Base-by-base conservation (phyloP, 495 filamentous ascomycete species). In the Penicillium odoratum region DNA sequence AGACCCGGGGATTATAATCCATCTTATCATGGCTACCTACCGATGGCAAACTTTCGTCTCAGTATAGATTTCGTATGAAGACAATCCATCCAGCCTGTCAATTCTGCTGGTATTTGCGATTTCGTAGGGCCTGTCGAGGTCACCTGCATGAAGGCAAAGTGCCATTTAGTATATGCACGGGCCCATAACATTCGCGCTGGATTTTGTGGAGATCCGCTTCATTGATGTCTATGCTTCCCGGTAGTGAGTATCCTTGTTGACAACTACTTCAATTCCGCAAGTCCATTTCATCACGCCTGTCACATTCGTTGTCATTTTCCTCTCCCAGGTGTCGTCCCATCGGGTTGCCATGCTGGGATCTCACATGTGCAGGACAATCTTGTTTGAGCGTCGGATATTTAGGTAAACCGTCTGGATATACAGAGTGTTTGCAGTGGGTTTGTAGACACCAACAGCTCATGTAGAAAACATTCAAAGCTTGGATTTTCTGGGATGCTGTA, bases 11-110 rank as follows among this genome's bases (percentile, higher is more conserved):
- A 16, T 15, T n/a, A n/a, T 34, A 26, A 26, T 46, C 21, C 44
- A 26, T 46, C 13, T 40, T 4, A 3, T 40, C 13, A 13, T 40
- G 36, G 3, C 34, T 42, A 60, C 75, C 77, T 69, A 79, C 78
- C 1, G n/a, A 83, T 61, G 1, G 80, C 84, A 40, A 76, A 80
- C 59, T 86, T 87, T 2, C n/a, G 80, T 76, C 0, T 73, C 77
- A 26, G 67, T 72, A 65, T 87, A 87, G 30, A 82, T 55, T 7
- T 72, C 75, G 55, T 67, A 71, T 1, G 71, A 62, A 8, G 80
- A 66, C 36, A 73, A 63, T 6, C 69, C 61, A 46, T 71, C 66
- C 59, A 78, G 74, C 0, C 69, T 73, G 0, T 70, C 73, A 48
- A 77, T 74, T 21, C 75, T 78, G 16, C 78, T 78, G n/a, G 85